phyloP scores from a whole-genome alignment of 1,139 yeast genomes.

The Kodamaea anthophila region DNA sequence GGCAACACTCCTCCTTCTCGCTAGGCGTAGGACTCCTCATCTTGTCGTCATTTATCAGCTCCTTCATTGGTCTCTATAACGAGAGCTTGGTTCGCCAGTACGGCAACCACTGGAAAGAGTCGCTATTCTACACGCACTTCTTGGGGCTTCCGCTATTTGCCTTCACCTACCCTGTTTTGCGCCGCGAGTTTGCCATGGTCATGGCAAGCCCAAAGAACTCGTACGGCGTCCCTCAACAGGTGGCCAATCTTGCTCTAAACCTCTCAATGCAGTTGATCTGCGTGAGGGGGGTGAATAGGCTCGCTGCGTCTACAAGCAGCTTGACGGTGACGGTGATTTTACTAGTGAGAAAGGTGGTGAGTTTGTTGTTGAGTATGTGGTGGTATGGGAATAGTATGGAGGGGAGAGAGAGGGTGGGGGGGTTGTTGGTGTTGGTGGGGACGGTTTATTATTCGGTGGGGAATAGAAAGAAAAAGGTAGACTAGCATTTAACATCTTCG shows the following conservation, averaged over 20 bases:
- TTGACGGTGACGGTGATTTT: conserved; percentile 57
- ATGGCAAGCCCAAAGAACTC: conserved; percentile 1
- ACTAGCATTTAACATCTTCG: no score
- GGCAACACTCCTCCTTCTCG: conserved; percentile 14
- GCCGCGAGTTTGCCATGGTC: conserved; percentile 11
- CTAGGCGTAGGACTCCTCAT: conserved; percentile 42
- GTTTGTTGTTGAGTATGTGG: conserved; percentile 49
- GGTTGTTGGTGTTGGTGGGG: conserved; percentile 46
- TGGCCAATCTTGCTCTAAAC: conserved; percentile 33
- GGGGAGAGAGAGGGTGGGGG: conserved; percentile 38
- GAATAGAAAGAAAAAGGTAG: background rate
- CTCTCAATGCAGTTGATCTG: conserved; percentile 60
- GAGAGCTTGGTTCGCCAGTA: conserved; percentile 45
- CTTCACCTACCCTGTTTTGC: conserved; percentile 19
- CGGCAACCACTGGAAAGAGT: conserved; percentile 62
- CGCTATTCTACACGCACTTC: conserved; percentile 55
- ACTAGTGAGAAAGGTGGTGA: conserved; percentile 53
- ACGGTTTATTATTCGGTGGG: conserved; percentile 38
- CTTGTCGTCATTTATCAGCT: conserved; percentile 43
- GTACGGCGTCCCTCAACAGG: conserved; percentile 11
- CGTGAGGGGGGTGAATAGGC: conserved; percentile 58
- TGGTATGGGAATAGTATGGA: conserved; percentile 42
- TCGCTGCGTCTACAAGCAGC: conserved; percentile 54
- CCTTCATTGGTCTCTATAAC: conserved; percentile 50
- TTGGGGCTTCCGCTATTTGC: conserved; percentile 53